These are phyloP conservation scores for Kwoniella europaea DNA, from an alignment of 768 basidiomycete genomes.

Conservation along the genomic window DNA sequence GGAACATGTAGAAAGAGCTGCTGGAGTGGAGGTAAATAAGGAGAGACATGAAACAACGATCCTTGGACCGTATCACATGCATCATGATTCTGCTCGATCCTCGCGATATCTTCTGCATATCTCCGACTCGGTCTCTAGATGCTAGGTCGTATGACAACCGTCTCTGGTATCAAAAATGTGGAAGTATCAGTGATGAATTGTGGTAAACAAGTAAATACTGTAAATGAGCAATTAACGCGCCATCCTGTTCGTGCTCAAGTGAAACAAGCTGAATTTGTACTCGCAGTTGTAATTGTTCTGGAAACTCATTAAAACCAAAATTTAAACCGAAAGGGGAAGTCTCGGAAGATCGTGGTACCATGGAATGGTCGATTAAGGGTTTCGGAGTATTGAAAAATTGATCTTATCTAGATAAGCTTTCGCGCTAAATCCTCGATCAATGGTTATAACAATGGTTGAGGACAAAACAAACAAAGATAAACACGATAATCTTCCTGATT, in stretches of 20 bases:
- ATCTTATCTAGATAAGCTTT: constrained; percentile 12
- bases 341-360: not conserved
- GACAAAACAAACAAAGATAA: not conserved
- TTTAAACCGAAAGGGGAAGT: constrained; percentile 7
- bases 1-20: too few relatives aligned
- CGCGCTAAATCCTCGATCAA: not conserved
- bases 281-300: not conserved
- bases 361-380: constrained; percentile 5
- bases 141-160: too few relatives aligned
- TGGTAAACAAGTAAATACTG: not conserved
- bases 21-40: too few relatives aligned
- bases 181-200: too few relatives aligned
- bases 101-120: too few relatives aligned
- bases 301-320: not conserved
- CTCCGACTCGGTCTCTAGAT: too few relatives aligned
- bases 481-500: not conserved
- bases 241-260: not conserved
- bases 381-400: not conserved
- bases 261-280: not conserved
- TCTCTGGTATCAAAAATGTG: too few relatives aligned
- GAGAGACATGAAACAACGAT: too few relatives aligned
- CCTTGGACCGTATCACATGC: too few relatives aligned
- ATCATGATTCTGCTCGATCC: too few relatives aligned
- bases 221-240: not conserved
- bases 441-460: not conserved